These are phyloP conservation scores for Aureobasidium leucospermi DNA, from an alignment of 2,329 filamentous ascomycete species.

Conservation along the genomic window DNA sequence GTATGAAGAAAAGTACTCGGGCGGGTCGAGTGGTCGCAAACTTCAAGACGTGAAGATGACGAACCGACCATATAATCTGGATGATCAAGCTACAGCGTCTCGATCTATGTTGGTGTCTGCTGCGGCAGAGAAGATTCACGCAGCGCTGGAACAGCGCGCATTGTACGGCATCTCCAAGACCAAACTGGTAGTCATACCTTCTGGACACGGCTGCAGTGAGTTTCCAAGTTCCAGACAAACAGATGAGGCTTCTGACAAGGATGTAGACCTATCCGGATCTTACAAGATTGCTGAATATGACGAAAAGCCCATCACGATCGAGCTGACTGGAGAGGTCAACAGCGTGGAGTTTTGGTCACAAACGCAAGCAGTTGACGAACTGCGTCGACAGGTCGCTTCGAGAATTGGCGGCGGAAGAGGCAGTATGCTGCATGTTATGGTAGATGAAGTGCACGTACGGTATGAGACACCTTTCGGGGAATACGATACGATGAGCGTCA, in stretches of 20 bases:
- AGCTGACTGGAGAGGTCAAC: conserved; percentile 24
- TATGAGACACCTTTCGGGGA: conserved; percentile 38
- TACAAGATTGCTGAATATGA: conserved; percentile 14
- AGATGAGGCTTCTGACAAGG: background rate
- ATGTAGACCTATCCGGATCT: conserved; percentile 1
- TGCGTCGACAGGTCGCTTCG: conserved; percentile 20
- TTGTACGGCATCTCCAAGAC: conserved; percentile 23
- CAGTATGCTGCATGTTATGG: conserved; percentile 23
- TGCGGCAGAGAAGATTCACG: conserved; percentile 19
- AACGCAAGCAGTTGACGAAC: conserved; percentile 21
- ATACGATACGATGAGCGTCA: conserved; percentile 32
- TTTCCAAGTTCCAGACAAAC: background rate
- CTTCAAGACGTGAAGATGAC: conserved; percentile 12
- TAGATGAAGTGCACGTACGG: conserved; percentile 35
- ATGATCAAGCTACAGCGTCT: conserved; percentile 24
- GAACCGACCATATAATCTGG: conserved; percentile 21
- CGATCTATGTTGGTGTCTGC: conserved; percentile 26
- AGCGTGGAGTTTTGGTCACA: conserved; percentile 27
- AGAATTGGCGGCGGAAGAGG: conserved; percentile 8
- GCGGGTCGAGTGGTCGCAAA: background rate
- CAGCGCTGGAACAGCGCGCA: conserved; percentile 18
- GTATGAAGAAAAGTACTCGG: conserved; percentile 23
- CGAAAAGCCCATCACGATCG: conserved; percentile 18
- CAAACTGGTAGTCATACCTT: conserved; percentile 25
- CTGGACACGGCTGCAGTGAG: conserved; percentile 24